These are phyloP conservation scores for Paramyrothecium sp. DNA, from an alignment of 2,329 filamentous ascomycete genomes.

Conservation along the genomic window DNA sequence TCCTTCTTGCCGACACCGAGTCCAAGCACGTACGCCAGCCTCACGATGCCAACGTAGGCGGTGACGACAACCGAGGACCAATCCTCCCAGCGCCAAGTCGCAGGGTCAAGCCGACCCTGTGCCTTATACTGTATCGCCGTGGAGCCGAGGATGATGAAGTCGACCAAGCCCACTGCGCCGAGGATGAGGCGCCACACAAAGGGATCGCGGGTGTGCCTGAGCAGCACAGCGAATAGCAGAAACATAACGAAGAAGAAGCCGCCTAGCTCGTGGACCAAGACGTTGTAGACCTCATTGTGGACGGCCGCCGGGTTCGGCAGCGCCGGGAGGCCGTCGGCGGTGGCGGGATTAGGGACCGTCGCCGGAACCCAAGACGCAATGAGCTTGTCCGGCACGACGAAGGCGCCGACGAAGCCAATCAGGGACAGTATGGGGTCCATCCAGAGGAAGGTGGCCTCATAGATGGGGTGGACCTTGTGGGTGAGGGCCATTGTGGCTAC, in stretches of 20 bases:
- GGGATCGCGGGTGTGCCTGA: neutral
- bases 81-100: neutral
- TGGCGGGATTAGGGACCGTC: neutral
- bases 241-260: neutral
- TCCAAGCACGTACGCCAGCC: neutral
- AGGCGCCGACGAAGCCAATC: neutral
- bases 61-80: neutral
- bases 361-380: neutral
- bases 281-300: neutral
- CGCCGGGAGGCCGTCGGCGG: neutral
- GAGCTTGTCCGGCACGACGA: neutral
- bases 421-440: neutral
- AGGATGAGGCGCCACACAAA: neutral
- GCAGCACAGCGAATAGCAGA: neutral
- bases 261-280: neutral
- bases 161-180: neutral
- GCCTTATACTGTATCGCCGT: neutral
- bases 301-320: neutral
- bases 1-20: neutral
- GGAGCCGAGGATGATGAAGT: neutral
- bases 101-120: neutral
- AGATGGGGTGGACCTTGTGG: neutral
- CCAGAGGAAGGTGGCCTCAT: neutral
- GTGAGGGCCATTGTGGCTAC: neutral
- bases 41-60: neutral